Conservation (phyloP, 129 eudicot species). For the Chrysanthemum lavandulifolium region DNA sequence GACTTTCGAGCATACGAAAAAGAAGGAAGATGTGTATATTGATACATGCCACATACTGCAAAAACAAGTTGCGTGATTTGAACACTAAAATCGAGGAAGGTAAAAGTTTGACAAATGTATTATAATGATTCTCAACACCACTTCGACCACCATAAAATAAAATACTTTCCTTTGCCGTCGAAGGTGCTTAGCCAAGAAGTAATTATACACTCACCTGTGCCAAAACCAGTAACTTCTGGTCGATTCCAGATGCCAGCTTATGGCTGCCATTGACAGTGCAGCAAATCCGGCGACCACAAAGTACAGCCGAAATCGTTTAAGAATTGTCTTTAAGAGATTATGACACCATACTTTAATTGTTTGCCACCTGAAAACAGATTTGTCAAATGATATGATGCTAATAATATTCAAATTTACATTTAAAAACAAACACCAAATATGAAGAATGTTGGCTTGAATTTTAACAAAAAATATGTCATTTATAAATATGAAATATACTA, state of each 20-base stretch:
- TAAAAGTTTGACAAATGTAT: constrained; percentile 15
- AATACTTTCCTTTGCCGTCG: constrained; percentile 1
- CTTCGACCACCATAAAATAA: neutral
- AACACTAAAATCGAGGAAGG: constrained; percentile 18
- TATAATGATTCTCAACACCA: neutral
- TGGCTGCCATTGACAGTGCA: constrained; percentile 74
- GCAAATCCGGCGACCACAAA: constrained; percentile 66
- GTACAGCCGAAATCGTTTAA: constrained; percentile 77
- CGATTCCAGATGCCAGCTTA: constrained; percentile 79
- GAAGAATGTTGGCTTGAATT: constrained; percentile 9
- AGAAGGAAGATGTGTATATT: constrained; percentile 69
- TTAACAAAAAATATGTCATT: neutral
- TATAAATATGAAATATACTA: constrained; percentile 5
- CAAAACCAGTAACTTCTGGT: constrained; percentile 89
- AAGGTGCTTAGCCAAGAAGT: constrained; percentile 1
- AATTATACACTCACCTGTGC: constrained; percentile 69
- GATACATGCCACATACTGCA: constrained; percentile 85
- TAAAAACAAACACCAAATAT: neutral
- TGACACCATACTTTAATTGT: constrained; percentile 47
- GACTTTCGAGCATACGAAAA: constrained; percentile 71
- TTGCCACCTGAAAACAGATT: constrained; percentile 59
- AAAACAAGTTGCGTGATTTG: neutral
- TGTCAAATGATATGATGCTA: neutral
- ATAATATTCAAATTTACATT: neutral
- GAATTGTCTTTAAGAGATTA: constrained; percentile 44